Evolutionary conservation across 2,329 filamentous ascomycete genomes (phyloP).

Genomic region (Seiridium cupressi): DNA sequence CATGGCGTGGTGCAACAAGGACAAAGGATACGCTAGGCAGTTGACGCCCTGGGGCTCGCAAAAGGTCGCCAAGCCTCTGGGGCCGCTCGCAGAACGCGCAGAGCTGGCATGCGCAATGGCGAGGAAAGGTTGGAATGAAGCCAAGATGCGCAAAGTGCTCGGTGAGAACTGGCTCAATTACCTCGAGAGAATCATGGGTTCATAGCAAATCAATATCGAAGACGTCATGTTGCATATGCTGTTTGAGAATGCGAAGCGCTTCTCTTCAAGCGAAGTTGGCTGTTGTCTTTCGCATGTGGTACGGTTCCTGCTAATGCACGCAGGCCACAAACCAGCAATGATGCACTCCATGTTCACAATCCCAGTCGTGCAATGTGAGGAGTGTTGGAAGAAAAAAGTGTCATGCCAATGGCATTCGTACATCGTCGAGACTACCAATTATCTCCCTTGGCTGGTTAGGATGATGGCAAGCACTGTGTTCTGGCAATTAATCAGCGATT

Average conservation of each 20-base stretch:
- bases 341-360: too few relatives aligned
- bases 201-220: not conserved
- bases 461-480: not conserved
- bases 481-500: not conserved
- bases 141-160: conserved; percentile 35
- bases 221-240: too few relatives aligned
- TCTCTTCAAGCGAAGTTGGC: too few relatives aligned
- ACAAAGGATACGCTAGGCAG: conserved; percentile 36
- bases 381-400: too few relatives aligned
- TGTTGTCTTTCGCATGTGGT: too few relatives aligned
- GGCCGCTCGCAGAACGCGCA: conserved; percentile 29
- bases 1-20: conserved; percentile 38
- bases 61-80: conserved; percentile 37
- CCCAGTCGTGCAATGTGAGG: too few relatives aligned
- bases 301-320: too few relatives aligned
- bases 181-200: conserved; percentile 30
- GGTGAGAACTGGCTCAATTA: conserved; percentile 38
- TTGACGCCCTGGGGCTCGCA: conserved; percentile 38
- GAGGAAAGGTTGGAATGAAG: conserved; percentile 33
- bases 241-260: too few relatives aligned
- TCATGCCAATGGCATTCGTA: too few relatives aligned
- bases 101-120: conserved; percentile 35
- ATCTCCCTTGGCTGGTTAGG: too few relatives aligned
- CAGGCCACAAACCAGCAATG: too few relatives aligned
- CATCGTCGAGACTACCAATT: too few relatives aligned